phyloP scores from a whole-genome alignment of 352 stramenopile genomes.

The Peronospora belbahrii region DNA sequence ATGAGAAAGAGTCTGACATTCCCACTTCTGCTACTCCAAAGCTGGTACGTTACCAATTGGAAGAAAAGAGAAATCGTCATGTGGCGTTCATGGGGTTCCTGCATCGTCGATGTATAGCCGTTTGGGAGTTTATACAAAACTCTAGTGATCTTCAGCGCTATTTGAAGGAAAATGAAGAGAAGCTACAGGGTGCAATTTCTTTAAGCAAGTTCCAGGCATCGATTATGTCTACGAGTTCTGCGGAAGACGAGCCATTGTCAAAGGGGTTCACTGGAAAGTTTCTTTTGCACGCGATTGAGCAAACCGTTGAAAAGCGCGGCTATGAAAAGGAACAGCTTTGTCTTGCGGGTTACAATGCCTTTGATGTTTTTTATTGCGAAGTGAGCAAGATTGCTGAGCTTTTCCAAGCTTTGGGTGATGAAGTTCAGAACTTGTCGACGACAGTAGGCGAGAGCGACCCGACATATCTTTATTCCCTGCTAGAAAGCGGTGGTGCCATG shows the following conservation, averaged over 20 bases:
- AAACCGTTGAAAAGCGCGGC: constrained; percentile 58
- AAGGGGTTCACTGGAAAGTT: constrained; percentile 46
- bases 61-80: constrained; percentile 66
- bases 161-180: constrained; percentile 64
- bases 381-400: constrained; percentile 73
- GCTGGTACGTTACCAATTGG: constrained; percentile 77
- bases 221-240: constrained; percentile 25
- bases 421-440: constrained; percentile 44
- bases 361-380: constrained; percentile 86
- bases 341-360: constrained; percentile 74
- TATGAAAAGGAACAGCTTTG: constrained; percentile 75
- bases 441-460: constrained; percentile 55
- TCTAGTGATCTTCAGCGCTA: constrained; percentile 47
- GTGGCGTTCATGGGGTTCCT: constrained; percentile 60
- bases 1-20: constrained; percentile 13
- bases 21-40: constrained; percentile 55
- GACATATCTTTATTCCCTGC: constrained; percentile 47
- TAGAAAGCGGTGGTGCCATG: constrained; percentile 68
- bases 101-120: constrained; percentile 42
- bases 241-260: constrained; percentile 18
- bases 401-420: constrained; percentile 43
- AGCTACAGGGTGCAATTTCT: constrained; percentile 63
- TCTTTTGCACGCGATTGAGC: constrained; percentile 67
- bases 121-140: constrained; percentile 52
- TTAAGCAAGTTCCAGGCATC: constrained; percentile 72